Conservation (phyloP, 352 stramenopile genomes). For the Globisporangium nunn region DNA sequence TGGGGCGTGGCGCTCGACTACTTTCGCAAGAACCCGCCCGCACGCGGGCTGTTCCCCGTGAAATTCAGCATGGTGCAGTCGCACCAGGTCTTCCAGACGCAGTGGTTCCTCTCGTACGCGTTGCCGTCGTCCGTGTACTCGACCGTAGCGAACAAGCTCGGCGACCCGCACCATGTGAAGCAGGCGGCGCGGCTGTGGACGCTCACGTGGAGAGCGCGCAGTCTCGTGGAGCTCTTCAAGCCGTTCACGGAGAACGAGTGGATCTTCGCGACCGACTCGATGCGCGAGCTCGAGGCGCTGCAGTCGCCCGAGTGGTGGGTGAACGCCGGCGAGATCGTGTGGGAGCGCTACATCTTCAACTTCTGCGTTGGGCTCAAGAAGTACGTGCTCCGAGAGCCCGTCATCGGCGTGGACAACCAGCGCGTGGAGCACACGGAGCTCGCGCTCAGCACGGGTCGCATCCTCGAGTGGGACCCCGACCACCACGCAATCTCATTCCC, state of each 20-base stretch:
- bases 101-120: constrained; percentile 78
- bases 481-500: constrained; percentile 87
- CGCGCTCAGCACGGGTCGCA: constrained; percentile 67
- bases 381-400: constrained; percentile 75
- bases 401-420: constrained; percentile 79
- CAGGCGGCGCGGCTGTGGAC: constrained; percentile 62
- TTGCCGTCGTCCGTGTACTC: constrained; percentile 79
- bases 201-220: constrained; percentile 70
- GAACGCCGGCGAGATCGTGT: constrained; percentile 67
- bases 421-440: constrained; percentile 78
- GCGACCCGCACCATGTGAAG: constrained; percentile 54
- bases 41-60: constrained; percentile 36
- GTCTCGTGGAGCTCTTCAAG: constrained; percentile 78
- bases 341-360: constrained; percentile 83
- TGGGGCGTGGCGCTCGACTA: constrained; percentile 54
- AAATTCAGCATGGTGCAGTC: constrained; percentile 80
- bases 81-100: constrained; percentile 74
- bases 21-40: constrained; percentile 61
- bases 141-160: constrained; percentile 57
- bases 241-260: constrained; percentile 85
- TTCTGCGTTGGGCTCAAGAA: constrained; percentile 79
- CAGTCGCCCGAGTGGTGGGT: constrained; percentile 47
- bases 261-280: constrained; percentile 59
- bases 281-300: constrained; percentile 23
- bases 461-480: constrained; percentile 84